A percentile compares a stretch with the other conserved stretches of the same genome.
These are phyloP conservation scores for Canna indica DNA, from an alignment of 176 grass and related monocot genomes.

Conservation along the genomic window DNA sequence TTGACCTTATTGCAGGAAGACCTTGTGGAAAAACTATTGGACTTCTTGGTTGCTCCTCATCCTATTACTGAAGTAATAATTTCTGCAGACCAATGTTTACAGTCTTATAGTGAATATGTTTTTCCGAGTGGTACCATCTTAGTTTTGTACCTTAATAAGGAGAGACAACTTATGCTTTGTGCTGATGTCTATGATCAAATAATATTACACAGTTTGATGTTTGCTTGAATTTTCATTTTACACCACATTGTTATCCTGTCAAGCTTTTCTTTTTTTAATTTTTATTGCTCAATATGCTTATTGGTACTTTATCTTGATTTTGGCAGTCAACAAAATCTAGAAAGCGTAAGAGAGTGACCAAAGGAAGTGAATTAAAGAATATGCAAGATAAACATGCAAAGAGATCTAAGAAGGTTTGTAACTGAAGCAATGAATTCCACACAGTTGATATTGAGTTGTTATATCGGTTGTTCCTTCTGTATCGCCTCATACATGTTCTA, in stretches of 20 bases:
- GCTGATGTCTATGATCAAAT: not conserved
- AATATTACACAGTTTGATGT: not conserved
- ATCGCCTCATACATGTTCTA: not conserved
- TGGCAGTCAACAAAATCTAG: constrained; percentile 51
- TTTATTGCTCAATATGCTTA: not conserved
- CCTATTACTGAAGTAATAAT: constrained; percentile 29
- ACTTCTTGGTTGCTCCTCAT: constrained; percentile 87
- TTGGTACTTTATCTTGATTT: constrained; percentile 13
- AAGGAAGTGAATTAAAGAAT: constrained; percentile 51
- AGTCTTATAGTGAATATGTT: constrained; percentile 1
- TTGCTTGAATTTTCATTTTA: not conserved
- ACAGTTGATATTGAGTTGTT: constrained; percentile 10
- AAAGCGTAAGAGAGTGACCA: constrained; percentile 63
- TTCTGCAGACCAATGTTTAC: constrained; percentile 45
- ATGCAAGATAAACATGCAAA: constrained; percentile 26
- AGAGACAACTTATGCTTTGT: not conserved
- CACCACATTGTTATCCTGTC: not conserved
- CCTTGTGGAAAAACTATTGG: constrained; percentile 69
- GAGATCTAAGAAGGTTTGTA: constrained; percentile 57
- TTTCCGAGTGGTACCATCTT: not conserved
- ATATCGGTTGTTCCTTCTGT: not conserved
- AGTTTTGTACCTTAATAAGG: too few relatives aligned
- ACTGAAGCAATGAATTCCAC: constrained; percentile 11
- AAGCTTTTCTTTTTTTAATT: not conserved
- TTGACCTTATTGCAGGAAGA: constrained; percentile 56